These are phyloP conservation scores for carrot (Daucus carota) DNA, from an alignment of 129 eudicot species.

Conservation along the genomic window DH1_v3.0 NC_030384.2:34950501-34951000, in stretches of 20 bases:
- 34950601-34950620: neutral
- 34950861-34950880: neutral
- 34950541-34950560: neutral
- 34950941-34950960: neutral
- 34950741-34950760: neutral
- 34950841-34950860: neutral
- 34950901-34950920: neutral
- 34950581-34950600: slow-evolving; percentile 12
- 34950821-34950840: neutral
- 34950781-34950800: neutral
- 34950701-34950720: slow-evolving; percentile 85
- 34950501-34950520: neutral
- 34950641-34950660: slow-evolving; percentile 94
- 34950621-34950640: slow-evolving; percentile 96
- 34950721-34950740: slow-evolving; percentile 53
- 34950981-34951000: neutral
- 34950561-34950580: neutral
- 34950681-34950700: slow-evolving; percentile 59
- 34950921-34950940: neutral
- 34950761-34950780: neutral
- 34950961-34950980: neutral
- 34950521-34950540: neutral
- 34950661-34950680: slow-evolving; percentile 82
- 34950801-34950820: neutral
- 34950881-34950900: neutral